Percentiles rank a stretch among this genome's conserved stretches.
Evolutionary conservation across 2,329 filamentous ascomycete genomes (phyloP).

Genomic region (Nothophoma quercina): DNA sequence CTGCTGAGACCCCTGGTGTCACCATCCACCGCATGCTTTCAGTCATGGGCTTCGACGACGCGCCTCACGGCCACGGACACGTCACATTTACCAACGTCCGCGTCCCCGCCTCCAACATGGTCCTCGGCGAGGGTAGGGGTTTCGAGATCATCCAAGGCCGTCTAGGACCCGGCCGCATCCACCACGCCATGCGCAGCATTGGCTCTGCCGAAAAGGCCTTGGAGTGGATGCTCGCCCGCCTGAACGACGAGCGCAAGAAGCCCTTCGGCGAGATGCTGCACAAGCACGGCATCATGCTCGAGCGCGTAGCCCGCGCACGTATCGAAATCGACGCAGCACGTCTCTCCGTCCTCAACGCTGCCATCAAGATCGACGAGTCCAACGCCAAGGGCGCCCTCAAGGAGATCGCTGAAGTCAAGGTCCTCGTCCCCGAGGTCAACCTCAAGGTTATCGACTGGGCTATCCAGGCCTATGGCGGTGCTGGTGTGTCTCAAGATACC

Average conservation of each 20-base stretch:
- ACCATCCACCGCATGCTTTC: constrained; percentile 93
- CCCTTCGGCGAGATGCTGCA: constrained; percentile 88
- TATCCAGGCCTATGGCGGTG: constrained; percentile 89
- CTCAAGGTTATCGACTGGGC: constrained; percentile 92
- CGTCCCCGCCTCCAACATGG: constrained; percentile 82
- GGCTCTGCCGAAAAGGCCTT: constrained; percentile 89
- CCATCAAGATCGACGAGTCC: constrained; percentile 89
- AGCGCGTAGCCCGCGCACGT: constrained; percentile 91
- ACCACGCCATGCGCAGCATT: constrained; percentile 96
- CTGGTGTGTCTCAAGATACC: constrained; percentile 92
- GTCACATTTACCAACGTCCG: constrained; percentile 89
- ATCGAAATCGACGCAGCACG: constrained; percentile 94
- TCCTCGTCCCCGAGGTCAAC: constrained; percentile 82
- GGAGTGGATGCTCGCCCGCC: constrained; percentile 91
- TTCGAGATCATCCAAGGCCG: constrained; percentile 99
- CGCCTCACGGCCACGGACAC: constrained; percentile 97
- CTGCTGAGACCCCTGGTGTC: constrained; percentile 80
- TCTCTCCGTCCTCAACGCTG: constrained; percentile 90
- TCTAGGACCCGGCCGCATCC: constrained; percentile 92
- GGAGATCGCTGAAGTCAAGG: constrained; percentile 95
- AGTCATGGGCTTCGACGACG: constrained; percentile 96
- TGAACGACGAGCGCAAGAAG: constrained; percentile 91
- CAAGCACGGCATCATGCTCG: constrained; percentile 92
- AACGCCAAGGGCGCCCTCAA: constrained; percentile 89
- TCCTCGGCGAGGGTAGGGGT: constrained; percentile 90